Evolutionary conservation across 768 basidiomycete species (phyloP).

Genomic region (Calocybe gangraenosa): DNA sequence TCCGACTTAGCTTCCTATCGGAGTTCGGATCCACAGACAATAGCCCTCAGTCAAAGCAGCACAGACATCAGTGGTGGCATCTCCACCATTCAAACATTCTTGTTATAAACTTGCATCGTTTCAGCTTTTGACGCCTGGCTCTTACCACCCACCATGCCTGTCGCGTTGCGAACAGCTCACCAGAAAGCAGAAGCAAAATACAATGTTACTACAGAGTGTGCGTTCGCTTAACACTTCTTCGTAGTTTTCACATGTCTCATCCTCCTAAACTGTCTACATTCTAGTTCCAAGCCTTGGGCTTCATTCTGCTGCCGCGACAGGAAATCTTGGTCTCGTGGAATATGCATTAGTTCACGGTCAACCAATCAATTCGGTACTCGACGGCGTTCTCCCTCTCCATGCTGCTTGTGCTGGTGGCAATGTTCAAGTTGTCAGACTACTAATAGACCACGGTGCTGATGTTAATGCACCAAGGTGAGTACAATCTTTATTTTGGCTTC

Average conservation of each 20-base stretch:
- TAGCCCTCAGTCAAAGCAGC: slow-evolving; percentile 17
- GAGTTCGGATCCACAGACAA: slow-evolving; percentile 12
- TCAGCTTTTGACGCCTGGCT: slow-evolving; percentile 18
- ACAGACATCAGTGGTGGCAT: slow-evolving; percentile 20
- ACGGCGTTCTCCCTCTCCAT: slow-evolving; percentile 95
- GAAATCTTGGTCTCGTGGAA: slow-evolving; percentile 89
- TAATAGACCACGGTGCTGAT: slow-evolving; percentile 95
- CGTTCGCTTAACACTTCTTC: slow-evolving; percentile 19
- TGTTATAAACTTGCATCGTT: slow-evolving; percentile 11
- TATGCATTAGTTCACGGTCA: slow-evolving; percentile 94
- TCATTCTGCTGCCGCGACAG: slow-evolving; percentile 74
- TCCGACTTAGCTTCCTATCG: not conserved
- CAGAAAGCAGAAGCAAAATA: slow-evolving; percentile 52
- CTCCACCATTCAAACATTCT: slow-evolving; percentile 15
- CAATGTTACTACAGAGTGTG: slow-evolving; percentile 57
- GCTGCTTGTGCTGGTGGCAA: slow-evolving; percentile 91
- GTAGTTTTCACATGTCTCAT: not conserved
- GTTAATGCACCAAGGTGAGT: slow-evolving; percentile 88
- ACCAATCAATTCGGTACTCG: slow-evolving; percentile 92
- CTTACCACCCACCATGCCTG: slow-evolving; percentile 36
- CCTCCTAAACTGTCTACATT: slow-evolving; percentile 4
- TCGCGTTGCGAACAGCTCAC: slow-evolving; percentile 41
- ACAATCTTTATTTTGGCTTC: slow-evolving; percentile 9
- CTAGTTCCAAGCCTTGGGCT: slow-evolving; percentile 74
- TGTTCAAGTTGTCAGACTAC: slow-evolving; percentile 79